Percentiles rank a stretch among this genome's conserved stretches.
Evolutionary conservation across 768 basidiomycete genomes (phyloP).

Genomic region (Psilocybe sp.): DNA sequence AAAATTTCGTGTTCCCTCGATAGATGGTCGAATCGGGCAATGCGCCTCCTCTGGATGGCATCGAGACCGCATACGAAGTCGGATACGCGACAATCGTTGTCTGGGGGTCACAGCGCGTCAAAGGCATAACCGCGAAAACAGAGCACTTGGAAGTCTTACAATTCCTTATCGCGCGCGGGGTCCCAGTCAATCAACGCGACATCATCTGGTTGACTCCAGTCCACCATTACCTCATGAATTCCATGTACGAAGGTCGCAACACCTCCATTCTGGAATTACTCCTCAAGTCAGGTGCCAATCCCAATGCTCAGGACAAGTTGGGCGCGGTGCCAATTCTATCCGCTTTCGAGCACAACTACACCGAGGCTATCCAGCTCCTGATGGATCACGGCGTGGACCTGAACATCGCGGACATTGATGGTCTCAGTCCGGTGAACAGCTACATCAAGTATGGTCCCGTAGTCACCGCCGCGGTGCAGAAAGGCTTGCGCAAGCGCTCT

Average conservation of each 20-base stretch:
- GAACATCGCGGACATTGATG: slow-evolving; percentile 36
- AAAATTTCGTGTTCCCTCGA: too few species aligned
- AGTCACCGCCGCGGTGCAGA: slow-evolving; percentile 40
- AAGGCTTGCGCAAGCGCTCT: slow-evolving; percentile 44
- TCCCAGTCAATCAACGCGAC: slow-evolving; percentile 38
- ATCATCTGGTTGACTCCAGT: slow-evolving; percentile 50
- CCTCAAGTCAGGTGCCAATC: slow-evolving; percentile 45
- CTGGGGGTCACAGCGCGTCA: slow-evolving; percentile 38
- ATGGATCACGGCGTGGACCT: slow-evolving; percentile 50
- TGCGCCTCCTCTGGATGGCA: slow-evolving; percentile 34
- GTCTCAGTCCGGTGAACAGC: slow-evolving; percentile 25
- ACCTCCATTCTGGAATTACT: slow-evolving; percentile 35
- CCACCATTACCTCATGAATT: slow-evolving; percentile 38
- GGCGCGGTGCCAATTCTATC: slow-evolving; percentile 41
- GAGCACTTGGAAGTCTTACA: slow-evolving; percentile 30
- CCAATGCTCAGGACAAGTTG: slow-evolving; percentile 46
- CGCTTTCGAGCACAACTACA: slow-evolving; percentile 28
- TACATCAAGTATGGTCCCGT: slow-evolving; percentile 37
- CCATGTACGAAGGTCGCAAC: slow-evolving; percentile 10
- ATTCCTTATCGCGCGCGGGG: slow-evolving; percentile 39
- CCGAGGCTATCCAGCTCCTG: slow-evolving; percentile 36
- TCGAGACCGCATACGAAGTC: slow-evolving; percentile 40
- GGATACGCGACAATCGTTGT: slow-evolving; percentile 40
- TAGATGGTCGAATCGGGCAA: slow-evolving; percentile 26
- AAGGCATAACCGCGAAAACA: neutral